These are phyloP conservation scores for Capsella bursapastoris DNA, from an alignment of 345 rosid species.

Conservation along the genomic window DNA sequence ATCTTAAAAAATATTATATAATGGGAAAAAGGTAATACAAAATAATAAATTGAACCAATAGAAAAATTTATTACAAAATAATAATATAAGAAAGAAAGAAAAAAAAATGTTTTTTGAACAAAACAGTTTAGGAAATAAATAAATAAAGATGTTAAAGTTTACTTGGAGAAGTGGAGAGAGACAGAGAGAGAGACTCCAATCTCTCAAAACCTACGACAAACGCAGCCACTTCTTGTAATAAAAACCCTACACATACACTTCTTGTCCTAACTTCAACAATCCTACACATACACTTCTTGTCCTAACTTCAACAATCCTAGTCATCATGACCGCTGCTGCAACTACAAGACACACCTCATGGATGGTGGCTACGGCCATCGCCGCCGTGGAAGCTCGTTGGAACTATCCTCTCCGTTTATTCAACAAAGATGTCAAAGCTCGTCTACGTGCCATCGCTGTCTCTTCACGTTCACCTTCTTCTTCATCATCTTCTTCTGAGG, in stretches of 20 bases:
- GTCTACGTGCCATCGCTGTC: slow-evolving; percentile 36
- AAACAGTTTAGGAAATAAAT: too few species aligned
- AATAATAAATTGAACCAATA: too few species aligned
- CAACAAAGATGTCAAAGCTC: slow-evolving; percentile 38
- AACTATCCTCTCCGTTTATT: slow-evolving; percentile 32
- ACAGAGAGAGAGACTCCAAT: too few species aligned
- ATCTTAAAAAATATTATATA: too few species aligned
- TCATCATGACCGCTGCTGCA: slow-evolving; percentile 22
- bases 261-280: neutral
- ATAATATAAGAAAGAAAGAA: too few species aligned
- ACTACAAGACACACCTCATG: slow-evolving; percentile 28
- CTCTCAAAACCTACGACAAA: neutral
- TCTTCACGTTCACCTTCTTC: slow-evolving; percentile 24
- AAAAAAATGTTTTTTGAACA: too few species aligned
- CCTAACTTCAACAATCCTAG: neutral
- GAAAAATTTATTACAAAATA: too few species aligned
- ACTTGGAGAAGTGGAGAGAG: neutral
- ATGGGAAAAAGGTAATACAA: too few species aligned
- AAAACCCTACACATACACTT: neutral
- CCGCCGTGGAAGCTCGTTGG: slow-evolving; percentile 37
- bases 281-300: neutral
- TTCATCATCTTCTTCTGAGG: neutral
- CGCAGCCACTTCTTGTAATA: neutral
- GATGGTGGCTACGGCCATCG: slow-evolving; percentile 33
- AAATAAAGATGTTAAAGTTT: neutral